Evolutionary conservation across 2,329 filamentous ascomycete species (phyloP), one percentile per base, ranked within the genome.

Genomic region (Diplodia sapinea): DNA sequence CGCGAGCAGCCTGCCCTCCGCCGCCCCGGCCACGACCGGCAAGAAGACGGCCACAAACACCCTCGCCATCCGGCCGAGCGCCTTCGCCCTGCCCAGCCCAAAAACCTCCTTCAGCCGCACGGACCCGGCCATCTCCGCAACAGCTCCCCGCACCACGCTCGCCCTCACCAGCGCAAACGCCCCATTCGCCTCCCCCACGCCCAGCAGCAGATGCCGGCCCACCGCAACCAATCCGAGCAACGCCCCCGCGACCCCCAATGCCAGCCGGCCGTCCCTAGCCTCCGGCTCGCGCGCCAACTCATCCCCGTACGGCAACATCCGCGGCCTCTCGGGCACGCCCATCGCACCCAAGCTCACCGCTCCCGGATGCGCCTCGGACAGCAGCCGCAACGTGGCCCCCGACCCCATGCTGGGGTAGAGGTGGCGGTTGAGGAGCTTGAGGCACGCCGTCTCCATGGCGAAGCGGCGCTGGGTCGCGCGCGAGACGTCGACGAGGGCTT

Each of bases 371-470:
- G 49, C 50, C 17, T 43, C 33, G 4, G 50, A 65, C 2, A 65
- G 62, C 5, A 65, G 15, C 8, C 50, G 33, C n/a, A 65, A 17
- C 3, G 49, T 9, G 1, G 29, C 26, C 9, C 23, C 38, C 2
- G 49, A 1, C 3, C 62, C 50, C 33, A 55, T 26, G 13, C 15
- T 3, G 1, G 62, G 62, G 12, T 20, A 54, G 20, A 29, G 0
- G 50, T 47, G 12, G 5, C 62, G 62, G 51, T 54, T 54, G 23
- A 65, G 1, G 11, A 55, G 0, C 1, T 6, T 9, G 9, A 54
- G 62, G 13, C 12, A 4, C 23, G 36, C 9, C 6, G 62, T 55
- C n/a, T 65, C 62, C 62, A 54, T 65, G 23, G 62, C 62, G 8
- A 55, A 40, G 8, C 49, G 33, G 33, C 29, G n/a, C 31, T 65